Conservation (phyloP, 139 green algal species). For the Coelastrella sp. region DNA sequence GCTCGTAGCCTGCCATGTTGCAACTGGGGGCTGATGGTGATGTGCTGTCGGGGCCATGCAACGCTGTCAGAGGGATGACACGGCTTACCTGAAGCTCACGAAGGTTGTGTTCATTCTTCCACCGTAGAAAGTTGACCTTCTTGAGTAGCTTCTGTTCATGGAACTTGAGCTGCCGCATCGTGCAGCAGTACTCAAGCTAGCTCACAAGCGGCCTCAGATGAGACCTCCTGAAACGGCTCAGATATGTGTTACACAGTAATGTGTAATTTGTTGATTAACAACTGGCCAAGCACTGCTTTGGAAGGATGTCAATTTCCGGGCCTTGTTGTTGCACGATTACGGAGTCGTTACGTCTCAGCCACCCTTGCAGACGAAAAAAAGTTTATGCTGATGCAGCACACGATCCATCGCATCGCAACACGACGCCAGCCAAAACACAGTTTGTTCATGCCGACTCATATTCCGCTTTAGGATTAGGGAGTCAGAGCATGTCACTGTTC, state of each 20-base stretch:
- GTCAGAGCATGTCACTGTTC: no score
- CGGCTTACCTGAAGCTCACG: slow-evolving; percentile 87
- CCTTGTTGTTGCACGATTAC: no score
- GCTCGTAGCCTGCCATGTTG: not conserved
- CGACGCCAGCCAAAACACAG: not conserved
- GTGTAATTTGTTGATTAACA: no score
- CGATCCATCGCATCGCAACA: no score
- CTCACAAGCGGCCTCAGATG: not conserved
- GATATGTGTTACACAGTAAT: not conserved
- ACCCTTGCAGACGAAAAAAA: not conserved
- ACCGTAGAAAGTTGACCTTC: slow-evolving; percentile 98
- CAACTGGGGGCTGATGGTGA: not conserved
- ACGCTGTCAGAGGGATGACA: not conserved
- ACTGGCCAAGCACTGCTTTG: no score
- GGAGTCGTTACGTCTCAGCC: no score
- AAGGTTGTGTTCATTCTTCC: slow-evolving; percentile 94
- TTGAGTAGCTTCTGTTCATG: slow-evolving; percentile 99
- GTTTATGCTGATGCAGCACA: not conserved
- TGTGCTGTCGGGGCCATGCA: not conserved
- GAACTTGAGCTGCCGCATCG: slow-evolving; percentile 96
- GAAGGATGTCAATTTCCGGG: no score
- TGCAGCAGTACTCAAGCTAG: not conserved
- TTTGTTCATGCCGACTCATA: not conserved
- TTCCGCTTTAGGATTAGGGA: no score
- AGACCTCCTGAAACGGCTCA: not conserved